Evolutionary conservation across 2,329 filamentous ascomycete species (phyloP).

Genomic region (Paecilomyces dactylethromorphus): DNA sequence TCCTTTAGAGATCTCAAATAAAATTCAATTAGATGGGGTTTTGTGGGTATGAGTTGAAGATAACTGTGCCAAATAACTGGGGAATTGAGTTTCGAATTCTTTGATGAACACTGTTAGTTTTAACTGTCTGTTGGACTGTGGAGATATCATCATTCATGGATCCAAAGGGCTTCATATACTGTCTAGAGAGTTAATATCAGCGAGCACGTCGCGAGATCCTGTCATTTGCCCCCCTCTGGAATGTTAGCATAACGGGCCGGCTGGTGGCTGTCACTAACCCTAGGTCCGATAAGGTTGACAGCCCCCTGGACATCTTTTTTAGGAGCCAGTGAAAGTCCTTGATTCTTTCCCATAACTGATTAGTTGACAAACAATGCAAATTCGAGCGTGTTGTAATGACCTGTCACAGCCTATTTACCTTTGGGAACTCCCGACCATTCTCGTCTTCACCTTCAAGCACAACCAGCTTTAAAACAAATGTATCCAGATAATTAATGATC

Average conservation of each 20-base stretch:
- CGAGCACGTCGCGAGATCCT: not conserved
- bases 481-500: no score
- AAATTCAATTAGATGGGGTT: not conserved
- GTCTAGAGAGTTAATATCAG: not conserved
- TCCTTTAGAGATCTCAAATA: not conserved
- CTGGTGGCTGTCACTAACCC: not conserved
- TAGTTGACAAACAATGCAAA: not conserved
- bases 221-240: not conserved
- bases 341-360: not conserved
- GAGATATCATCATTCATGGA: not conserved
- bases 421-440: no score
- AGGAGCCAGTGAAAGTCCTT: not conserved
- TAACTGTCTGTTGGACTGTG: not conserved
- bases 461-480: no score
- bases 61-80: not conserved
- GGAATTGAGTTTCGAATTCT: not conserved
- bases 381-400: not conserved
- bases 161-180: not conserved
- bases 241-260: not conserved
- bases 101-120: not conserved
- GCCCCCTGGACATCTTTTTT: not conserved
- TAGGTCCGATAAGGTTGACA: not conserved
- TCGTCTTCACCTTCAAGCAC: no score
- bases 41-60: not conserved
- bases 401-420: not conserved